A percentile compares a stretch with the other conserved stretches of the same genome.
These are phyloP conservation scores for Acanthamoeba lenticulata DNA, from an alignment of 208 protist genomes.

Conservation along the genomic window DNA sequence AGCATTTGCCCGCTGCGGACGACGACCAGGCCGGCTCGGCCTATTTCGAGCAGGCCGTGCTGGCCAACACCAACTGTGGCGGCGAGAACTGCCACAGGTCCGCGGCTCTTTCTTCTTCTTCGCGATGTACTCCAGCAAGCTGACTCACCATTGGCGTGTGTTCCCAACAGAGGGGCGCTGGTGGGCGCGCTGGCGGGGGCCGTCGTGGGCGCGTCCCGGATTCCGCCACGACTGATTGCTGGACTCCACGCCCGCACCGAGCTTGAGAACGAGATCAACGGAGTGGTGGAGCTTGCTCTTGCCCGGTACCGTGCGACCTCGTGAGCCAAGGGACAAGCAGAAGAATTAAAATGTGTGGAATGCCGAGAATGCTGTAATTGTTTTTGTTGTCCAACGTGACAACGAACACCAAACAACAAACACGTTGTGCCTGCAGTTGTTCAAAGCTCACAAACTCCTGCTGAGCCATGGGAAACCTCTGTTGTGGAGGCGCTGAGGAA, in stretches of 20 bases:
- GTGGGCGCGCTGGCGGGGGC: constrained; percentile 35
- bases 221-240: constrained; percentile 33
- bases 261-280: constrained; percentile 62
- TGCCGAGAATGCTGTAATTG: no score
- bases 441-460: no score
- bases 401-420: no score
- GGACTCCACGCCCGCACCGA: constrained; percentile 33
- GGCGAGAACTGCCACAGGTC: constrained; percentile 58
- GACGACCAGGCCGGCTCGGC: background rate
- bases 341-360: no score
- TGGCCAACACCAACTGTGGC: constrained; percentile 65
- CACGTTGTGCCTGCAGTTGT: no score
- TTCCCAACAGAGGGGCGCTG: background rate
- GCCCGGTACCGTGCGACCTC: no score
- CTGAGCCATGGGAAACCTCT: constrained; percentile 18
- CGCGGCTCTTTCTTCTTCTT: background rate
- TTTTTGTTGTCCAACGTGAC: no score
- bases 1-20: background rate
- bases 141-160: background rate
- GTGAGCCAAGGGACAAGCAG: no score
- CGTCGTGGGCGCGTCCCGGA: background rate
- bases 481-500: background rate
- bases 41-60: constrained; percentile 18
- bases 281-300: constrained; percentile 49
- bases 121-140: background rate